phyloP scores from a whole-genome alignment of 179 eudicot species.

The Carnegiea gigantea region DNA sequence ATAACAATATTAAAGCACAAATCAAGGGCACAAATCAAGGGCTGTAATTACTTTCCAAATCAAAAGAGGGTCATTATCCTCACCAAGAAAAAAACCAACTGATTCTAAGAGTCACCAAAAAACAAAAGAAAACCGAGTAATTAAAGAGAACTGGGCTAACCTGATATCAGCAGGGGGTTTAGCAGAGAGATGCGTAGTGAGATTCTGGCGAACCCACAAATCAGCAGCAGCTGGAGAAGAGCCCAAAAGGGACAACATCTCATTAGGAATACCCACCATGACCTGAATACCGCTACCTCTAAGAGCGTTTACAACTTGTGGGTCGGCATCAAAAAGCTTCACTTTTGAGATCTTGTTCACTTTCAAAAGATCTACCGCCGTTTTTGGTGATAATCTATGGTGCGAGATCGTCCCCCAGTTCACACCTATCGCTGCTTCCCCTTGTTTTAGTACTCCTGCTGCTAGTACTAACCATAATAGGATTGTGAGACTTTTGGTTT shows the following conservation, averaged over 20 bases:
- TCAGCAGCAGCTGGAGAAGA: slow-evolving; percentile 62
- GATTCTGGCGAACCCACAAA: slow-evolving; percentile 70
- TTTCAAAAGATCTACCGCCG: slow-evolving; percentile 65
- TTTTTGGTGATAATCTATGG: slow-evolving; percentile 54
- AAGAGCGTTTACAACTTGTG: slow-evolving; percentile 42
- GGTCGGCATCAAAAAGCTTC: slow-evolving; percentile 85
- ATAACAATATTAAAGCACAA: no score
- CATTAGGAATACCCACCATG: slow-evolving; percentile 83
- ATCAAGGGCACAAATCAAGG: no score
- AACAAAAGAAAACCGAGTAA: no score
- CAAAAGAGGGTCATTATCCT: no score
- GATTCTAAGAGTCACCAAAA: no score
- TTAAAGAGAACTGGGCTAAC: slow-evolving; percentile 16
- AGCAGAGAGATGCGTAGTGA: slow-evolving; percentile 44
- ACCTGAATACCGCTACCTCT: slow-evolving; percentile 61
- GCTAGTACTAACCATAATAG: background rate
- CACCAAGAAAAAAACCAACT: no score
- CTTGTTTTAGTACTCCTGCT: background rate
- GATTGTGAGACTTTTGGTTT: background rate
- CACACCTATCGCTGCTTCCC: slow-evolving; percentile 58
- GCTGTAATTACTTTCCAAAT: no score
- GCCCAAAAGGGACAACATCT: slow-evolving; percentile 44
- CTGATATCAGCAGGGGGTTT: slow-evolving; percentile 58
- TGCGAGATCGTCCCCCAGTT: slow-evolving; percentile 85
- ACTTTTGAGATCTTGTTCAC: slow-evolving; percentile 66